Percentiles rank a stretch among this genome's conserved stretches.
phyloP scores from a whole-genome alignment of 768 basidiomycete genomes.

The Tephrocybe rancida region DNA sequence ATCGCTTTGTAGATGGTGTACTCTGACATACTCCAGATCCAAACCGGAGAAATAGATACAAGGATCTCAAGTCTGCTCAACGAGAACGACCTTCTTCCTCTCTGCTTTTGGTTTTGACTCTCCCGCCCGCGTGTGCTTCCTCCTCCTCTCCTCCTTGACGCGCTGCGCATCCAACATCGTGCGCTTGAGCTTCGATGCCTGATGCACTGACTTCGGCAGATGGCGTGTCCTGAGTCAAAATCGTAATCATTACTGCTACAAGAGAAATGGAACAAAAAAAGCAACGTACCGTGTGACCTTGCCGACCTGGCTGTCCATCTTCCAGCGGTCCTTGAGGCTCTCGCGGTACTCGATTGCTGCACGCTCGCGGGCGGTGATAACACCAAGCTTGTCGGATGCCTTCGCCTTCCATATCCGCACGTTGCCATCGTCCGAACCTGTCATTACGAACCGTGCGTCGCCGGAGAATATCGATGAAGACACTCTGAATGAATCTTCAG shows the following conservation, averaged over 20 bases:
- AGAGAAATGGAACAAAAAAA: constrained; percentile 5
- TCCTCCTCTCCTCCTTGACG: constrained; percentile 91
- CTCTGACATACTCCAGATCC: background rate
- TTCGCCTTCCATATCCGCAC: constrained; percentile 95
- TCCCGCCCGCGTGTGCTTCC: constrained; percentile 87
- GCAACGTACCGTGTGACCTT: constrained; percentile 73
- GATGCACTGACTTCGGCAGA: constrained; percentile 89
- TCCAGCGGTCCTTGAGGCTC: constrained; percentile 87
- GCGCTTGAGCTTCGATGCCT: constrained; percentile 83
- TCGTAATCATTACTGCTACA: background rate
- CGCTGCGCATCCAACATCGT: constrained; percentile 90
- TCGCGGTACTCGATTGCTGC: constrained; percentile 93
- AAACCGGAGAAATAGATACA: background rate
- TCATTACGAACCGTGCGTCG: constrained; percentile 88
- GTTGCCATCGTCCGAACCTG: constrained; percentile 94
- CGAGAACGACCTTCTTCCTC: constrained; percentile 84
- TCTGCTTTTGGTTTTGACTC: constrained; percentile 89
- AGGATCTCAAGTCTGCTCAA: constrained; percentile 63
- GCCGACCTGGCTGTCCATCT: constrained; percentile 78
- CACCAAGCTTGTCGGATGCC: constrained; percentile 89
- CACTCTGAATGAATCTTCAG: constrained; percentile 52
- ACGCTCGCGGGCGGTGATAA: constrained; percentile 87
- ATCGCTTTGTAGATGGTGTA: no score
- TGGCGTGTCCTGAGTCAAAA: constrained; percentile 62
- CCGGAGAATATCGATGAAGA: constrained; percentile 86